Evolutionary conservation across 805 yeast species (phyloP).

Genomic region (Wickerhamiella vanderwaltii): DNA sequence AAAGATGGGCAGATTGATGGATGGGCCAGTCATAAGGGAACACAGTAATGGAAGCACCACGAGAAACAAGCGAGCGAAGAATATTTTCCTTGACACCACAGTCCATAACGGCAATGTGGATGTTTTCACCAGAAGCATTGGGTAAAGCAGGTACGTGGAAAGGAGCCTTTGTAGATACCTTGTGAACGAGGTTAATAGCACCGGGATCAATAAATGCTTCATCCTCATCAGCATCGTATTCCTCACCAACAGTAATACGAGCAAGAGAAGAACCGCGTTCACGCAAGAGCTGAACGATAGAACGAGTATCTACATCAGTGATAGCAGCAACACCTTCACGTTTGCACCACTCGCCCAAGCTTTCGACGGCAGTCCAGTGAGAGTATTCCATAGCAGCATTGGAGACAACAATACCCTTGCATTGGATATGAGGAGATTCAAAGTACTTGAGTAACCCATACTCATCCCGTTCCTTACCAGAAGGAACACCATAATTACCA

Average conservation of each 20-base stretch:
- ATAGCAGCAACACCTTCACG: slow-evolving; percentile 94
- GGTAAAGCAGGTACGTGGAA: slow-evolving; percentile 64
- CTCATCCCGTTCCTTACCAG: slow-evolving; percentile 66
- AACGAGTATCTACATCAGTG: slow-evolving; percentile 95
- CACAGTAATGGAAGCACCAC: slow-evolving; percentile 94
- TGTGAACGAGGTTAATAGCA: slow-evolving; percentile 74
- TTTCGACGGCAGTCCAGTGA: slow-evolving; percentile 99
- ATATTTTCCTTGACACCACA: slow-evolving; percentile 99
- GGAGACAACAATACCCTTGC: slow-evolving; percentile 91
- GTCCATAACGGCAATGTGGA: slow-evolving; percentile 86
- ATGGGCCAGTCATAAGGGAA: slow-evolving; percentile 94
- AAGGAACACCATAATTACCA: slow-evolving; percentile 98
- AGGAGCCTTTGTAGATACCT: slow-evolving; percentile 91
- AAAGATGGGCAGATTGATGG: slow-evolving; percentile 77
- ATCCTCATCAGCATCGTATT: slow-evolving; percentile 82
- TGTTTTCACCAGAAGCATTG: slow-evolving; percentile 36
- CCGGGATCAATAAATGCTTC: slow-evolving; percentile 89
- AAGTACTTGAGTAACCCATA: slow-evolving; percentile 77
- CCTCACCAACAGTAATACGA: slow-evolving; percentile 78
- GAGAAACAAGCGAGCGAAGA: slow-evolving; percentile 78
- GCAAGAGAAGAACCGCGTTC: slow-evolving; percentile 95
- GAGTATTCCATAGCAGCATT: slow-evolving; percentile 91
- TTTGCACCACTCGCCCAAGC: slow-evolving; percentile 89
- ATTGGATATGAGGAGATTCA: slow-evolving; percentile 84
- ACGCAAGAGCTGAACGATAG: slow-evolving; percentile 80